A percentile compares a stretch with the other conserved stretches of the same genome.
These are phyloP conservation scores for Xylariales sp. DNA, from an alignment of 2,329 filamentous ascomycete genomes.

Conservation along the genomic window DNA sequence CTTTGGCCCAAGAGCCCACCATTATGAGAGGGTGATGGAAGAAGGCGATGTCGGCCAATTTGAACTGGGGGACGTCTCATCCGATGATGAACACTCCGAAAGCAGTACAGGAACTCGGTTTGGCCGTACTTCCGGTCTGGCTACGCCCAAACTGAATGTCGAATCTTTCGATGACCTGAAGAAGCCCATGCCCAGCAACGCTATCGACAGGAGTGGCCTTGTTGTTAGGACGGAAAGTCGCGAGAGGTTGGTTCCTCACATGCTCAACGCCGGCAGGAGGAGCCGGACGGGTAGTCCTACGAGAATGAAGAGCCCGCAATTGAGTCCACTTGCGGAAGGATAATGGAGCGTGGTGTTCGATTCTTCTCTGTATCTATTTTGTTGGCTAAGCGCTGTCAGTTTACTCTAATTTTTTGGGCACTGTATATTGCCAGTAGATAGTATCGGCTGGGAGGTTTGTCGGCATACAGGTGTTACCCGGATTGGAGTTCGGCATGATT, in stretches of 20 bases:
- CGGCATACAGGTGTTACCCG: constrained; percentile 15
- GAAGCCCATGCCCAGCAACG: constrained; percentile 52
- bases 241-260: constrained; percentile 75
- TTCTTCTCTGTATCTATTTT: constrained; percentile 37
- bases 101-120: constrained; percentile 63
- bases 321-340: constrained; percentile 61
- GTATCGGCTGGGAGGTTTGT: constrained; percentile 14
- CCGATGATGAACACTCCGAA: constrained; percentile 73
- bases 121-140: constrained; percentile 73
- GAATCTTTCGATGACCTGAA: constrained; percentile 62
- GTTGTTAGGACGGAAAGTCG: constrained; percentile 86
- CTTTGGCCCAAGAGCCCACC: constrained; percentile 66
- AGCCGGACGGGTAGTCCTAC: constrained; percentile 69
- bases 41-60: constrained; percentile 81
- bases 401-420: constrained; percentile 9
- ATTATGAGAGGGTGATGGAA: constrained; percentile 88
- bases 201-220: constrained; percentile 76
- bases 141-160: constrained; percentile 71
- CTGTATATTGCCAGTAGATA: constrained; percentile 25
- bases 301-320: constrained; percentile 67
- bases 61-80: constrained; percentile 76
- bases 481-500: constrained; percentile 28
- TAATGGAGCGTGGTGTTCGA: constrained; percentile 33
- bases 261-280: constrained; percentile 67
- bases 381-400: constrained; percentile 15